phyloP scores from a whole-genome alignment of 1,284 basidiomycete genomes.

The Ganoderma sp. region DNA sequence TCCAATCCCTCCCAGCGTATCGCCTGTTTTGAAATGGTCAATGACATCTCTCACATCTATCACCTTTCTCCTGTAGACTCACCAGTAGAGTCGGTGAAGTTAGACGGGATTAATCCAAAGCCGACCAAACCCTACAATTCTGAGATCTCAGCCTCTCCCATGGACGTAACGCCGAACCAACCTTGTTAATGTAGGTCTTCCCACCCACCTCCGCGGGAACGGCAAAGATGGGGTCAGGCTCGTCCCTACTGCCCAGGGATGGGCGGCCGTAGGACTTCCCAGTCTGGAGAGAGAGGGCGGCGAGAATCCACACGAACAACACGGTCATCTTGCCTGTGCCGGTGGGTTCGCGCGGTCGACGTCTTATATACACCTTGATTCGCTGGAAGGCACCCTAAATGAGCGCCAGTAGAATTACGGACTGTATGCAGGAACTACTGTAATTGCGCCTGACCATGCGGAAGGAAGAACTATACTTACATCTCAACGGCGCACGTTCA shows the following conservation, averaged over 20 bases:
- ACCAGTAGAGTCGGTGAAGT: constrained; percentile 46
- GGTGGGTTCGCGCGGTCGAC: not conserved
- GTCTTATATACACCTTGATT: constrained; percentile 8
- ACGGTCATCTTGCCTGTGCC: constrained; percentile 8
- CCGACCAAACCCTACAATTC: constrained; percentile 43
- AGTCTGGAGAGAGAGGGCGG: constrained; percentile 19
- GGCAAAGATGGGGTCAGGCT: constrained; percentile 33
- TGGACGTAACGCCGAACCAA: constrained; percentile 13
- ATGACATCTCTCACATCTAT: no score
- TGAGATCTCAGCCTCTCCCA: constrained; percentile 10
- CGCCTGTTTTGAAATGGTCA: constrained; percentile 31
- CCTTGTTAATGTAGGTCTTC: constrained; percentile 41
- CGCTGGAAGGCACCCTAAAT: not conserved
- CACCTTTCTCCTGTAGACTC: not conserved
- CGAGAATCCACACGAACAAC: constrained; percentile 13
- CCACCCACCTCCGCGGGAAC: constrained; percentile 34
- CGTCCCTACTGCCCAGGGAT: constrained; percentile 6
- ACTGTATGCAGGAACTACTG: not conserved
- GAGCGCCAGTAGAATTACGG: not conserved
- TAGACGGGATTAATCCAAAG: constrained; percentile 46
- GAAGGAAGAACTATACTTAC: not conserved
- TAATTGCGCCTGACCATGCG: constrained; percentile 1
- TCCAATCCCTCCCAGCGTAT: constrained; percentile 47
- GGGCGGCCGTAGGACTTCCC: constrained; percentile 16
- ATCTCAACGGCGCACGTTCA: not conserved